A percentile compares a stretch with the other conserved stretches of the same genome.
These are phyloP conservation scores for Fonsecaea pugnacius DNA, from an alignment of 2,329 filamentous ascomycete species.

Conservation along the genomic window DNA sequence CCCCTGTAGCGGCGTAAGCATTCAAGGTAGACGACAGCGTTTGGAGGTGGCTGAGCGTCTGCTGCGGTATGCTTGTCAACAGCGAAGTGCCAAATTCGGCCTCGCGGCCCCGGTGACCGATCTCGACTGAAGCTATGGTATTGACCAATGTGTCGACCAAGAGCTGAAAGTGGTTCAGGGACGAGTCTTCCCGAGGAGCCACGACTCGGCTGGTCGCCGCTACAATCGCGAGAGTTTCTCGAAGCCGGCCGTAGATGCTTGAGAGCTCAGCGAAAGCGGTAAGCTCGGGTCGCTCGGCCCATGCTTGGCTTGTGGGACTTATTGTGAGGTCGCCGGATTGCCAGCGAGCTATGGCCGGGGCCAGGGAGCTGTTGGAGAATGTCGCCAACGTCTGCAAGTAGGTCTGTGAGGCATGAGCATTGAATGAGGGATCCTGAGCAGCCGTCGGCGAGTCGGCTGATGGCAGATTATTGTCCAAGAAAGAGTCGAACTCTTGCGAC, in stretches of 20 bases:
- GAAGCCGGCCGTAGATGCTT: conserved; percentile 40
- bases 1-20: conserved; percentile 79
- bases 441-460: conserved; percentile 40
- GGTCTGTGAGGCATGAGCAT: conserved; percentile 17
- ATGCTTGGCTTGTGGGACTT: conserved; percentile 29
- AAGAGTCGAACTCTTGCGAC: conserved; percentile 66
- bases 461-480: conserved; percentile 66
- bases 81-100: conserved; percentile 74
- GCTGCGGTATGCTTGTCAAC: conserved; percentile 80
- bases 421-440: conserved; percentile 31
- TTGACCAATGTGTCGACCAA: conserved; percentile 41
- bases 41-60: conserved; percentile 82
- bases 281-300: conserved; percentile 30
- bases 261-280: conserved; percentile 34
- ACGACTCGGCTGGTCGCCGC: conserved; percentile 15
- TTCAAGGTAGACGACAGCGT: conserved; percentile 86
- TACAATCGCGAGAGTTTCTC: conserved; percentile 29
- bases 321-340: conserved; percentile 30
- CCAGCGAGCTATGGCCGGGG: conserved; percentile 28
- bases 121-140: conserved; percentile 86
- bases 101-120: conserved; percentile 84
- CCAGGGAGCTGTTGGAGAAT: conserved; percentile 31
- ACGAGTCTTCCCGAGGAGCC: conserved; percentile 8
- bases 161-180: conserved; percentile 29
- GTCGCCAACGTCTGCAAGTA: conserved; percentile 44